Evolutionary conservation across 2,329 filamentous ascomycete species (phyloP).

Genomic region (Colletotrichum cordylinicola): DNA sequence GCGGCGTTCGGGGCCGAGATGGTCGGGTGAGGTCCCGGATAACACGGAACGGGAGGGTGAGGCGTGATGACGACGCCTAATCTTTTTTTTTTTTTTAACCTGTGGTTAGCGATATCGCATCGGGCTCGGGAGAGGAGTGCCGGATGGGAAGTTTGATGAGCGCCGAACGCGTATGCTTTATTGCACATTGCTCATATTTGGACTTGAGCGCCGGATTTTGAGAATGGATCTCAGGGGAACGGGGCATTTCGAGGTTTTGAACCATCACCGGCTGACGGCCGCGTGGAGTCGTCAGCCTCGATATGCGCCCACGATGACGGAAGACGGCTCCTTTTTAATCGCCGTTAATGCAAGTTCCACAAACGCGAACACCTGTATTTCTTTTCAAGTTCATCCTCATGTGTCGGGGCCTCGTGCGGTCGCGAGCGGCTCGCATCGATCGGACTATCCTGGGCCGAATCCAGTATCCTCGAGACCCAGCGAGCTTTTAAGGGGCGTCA

Average conservation of each 20-base stretch:
- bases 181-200: background rate
- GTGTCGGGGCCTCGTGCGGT: too few relatives aligned
- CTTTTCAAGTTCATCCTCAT: accelerated
- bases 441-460: background rate
- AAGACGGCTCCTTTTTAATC: background rate
- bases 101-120: background rate
- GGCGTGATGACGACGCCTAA: background rate
- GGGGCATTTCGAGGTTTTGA: background rate
- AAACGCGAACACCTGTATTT: background rate
- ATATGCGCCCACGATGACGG: background rate
- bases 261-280: background rate
- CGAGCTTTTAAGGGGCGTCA: background rate
- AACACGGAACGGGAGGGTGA: background rate
- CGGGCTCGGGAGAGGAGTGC: background rate
- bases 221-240: background rate
- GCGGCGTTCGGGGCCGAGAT: background rate
- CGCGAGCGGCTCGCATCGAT: background rate
- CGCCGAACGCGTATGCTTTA: background rate
- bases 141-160: background rate
- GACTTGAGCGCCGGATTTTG: background rate
- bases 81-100: too few relatives aligned
- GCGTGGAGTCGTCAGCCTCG: background rate
- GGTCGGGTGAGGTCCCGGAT: background rate
- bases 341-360: too few relatives aligned
- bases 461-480: background rate